These are phyloP conservation scores for Limonium bicolor DNA, from an alignment of 148 eudicot species.

Conservation along the genomic window DNA sequence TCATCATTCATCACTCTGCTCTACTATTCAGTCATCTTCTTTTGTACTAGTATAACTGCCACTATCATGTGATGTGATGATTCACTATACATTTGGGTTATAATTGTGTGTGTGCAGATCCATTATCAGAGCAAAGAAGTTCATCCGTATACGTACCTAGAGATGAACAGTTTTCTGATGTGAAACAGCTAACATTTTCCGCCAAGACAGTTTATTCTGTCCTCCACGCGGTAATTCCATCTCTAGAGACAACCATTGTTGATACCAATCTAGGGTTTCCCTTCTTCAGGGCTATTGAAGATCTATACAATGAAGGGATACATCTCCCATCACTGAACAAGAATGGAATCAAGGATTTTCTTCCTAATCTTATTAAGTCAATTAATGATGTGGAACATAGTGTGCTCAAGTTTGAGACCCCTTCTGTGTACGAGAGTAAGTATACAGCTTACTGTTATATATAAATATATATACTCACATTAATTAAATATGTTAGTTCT, in stretches of 20 bases:
- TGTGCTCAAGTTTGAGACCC: conserved; percentile 19
- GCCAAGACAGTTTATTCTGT: conserved; percentile 33
- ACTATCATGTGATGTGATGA: too few relatives aligned
- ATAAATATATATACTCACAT: too few relatives aligned
- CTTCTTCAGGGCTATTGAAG: conserved; percentile 39
- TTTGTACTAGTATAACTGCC: too few relatives aligned
- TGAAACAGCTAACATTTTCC: conserved; percentile 36
- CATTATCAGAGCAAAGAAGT: conserved; percentile 31
- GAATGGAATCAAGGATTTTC: conserved; percentile 5
- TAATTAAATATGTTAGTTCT: too few relatives aligned
- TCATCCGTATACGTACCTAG: conserved; percentile 43
- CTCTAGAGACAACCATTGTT: conserved; percentile 11
- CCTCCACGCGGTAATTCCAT: conserved; percentile 49
- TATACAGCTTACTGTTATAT: background rate
- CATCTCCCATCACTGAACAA: conserved; percentile 9
- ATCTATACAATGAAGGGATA: conserved; percentile 40
- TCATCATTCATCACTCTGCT: too few relatives aligned
- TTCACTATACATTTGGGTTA: too few relatives aligned
- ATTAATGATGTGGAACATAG: conserved; percentile 6
- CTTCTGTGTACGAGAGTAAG: conserved; percentile 13
- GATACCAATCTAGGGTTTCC: conserved; percentile 37
- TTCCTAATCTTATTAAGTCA: conserved; percentile 43
- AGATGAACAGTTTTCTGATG: conserved; percentile 57
- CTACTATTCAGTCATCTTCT: too few relatives aligned
- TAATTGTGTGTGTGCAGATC: conserved; percentile 23